Evolutionary conservation across 441 rosid species (phyloP).

Genomic region (Jatropha multifida): DNA sequence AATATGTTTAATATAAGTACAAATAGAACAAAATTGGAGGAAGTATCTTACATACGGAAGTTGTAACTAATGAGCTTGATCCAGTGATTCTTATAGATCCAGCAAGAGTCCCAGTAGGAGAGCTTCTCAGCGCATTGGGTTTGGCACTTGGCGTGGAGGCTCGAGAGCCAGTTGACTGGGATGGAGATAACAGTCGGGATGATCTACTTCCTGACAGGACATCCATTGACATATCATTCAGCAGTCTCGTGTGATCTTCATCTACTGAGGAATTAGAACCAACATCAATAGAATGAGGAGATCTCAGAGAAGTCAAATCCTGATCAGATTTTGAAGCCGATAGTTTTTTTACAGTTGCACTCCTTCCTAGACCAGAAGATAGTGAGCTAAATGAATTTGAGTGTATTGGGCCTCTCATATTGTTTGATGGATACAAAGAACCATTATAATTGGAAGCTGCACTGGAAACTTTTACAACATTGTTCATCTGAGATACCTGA

Average conservation of each 20-base stretch:
- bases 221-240: constrained; percentile 45
- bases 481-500: constrained; percentile 44
- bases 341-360: constrained; percentile 42
- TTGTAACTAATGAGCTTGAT: constrained; percentile 47
- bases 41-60: constrained; percentile 79
- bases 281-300: constrained; percentile 54
- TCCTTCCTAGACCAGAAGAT: constrained; percentile 57
- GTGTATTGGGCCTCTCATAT: constrained; percentile 48
- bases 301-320: constrained; percentile 73
- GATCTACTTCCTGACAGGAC: constrained; percentile 40
- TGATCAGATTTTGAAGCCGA: constrained; percentile 77
- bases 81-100: constrained; percentile 49
- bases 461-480: constrained; percentile 36
- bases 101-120: constrained; percentile 36
- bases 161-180: constrained; percentile 45
- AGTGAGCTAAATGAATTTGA: constrained; percentile 54
- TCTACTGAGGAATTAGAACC: constrained; percentile 39
- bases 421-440: constrained; percentile 46
- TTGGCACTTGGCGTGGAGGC: constrained; percentile 43
- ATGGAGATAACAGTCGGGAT: constrained; percentile 60
- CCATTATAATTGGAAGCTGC: constrained; percentile 39
- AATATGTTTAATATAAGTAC: constrained; percentile 23
- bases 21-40: constrained; percentile 26
- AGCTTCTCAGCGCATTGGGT: constrained; percentile 50
- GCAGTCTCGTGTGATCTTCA: constrained; percentile 50